Base-by-base conservation (phyloP, 169 alveolate species). In the Cryptosporidium baileyi region DNA sequence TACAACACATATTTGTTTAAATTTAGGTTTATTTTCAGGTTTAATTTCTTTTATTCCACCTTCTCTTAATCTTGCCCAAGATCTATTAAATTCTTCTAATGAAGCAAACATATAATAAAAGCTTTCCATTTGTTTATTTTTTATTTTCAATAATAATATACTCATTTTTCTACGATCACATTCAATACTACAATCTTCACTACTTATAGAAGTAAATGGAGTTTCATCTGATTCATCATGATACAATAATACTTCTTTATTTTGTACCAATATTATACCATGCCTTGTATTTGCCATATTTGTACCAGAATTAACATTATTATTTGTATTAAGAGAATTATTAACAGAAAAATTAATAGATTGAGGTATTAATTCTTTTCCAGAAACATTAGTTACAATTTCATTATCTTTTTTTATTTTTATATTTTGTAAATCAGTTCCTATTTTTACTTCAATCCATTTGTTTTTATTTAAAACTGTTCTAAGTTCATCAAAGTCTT, bases 81-180 rank as follows among this genome's bases (percentile, higher is more conserved):
- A 74, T 32, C 85, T 32, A 36, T 74, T 74, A 22, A 74, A 74
- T 24, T 74, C 85, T 57, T 74, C 85, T 22, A 74, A 38, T 19
- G 85, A 74, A 17, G 67, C n/a, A 43, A 74, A 74, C 85, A 74
- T 74, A 19, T 54, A 74, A 57, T 74, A 74, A 54, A 74, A 74
- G 44, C 85, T 74, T 38, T 74, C 85, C 22, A 54, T 34, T 32
- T 54, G 74, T 1, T 38, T 22, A n/a, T 74, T 57, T 34, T 30
- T 30, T 13, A 24, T 11, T 40, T 74, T 74, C 17, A 74, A 36
- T 11, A 74, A 7, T 57, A 74, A 57, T 74, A 74, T 74, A 54
- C 85, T 74, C 85, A 74, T 74, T 34, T 74, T 74, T 15, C 85
- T 51, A 17, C 85, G 65, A 74, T 74, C 85, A 32, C 63, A 74